Evolutionary conservation across 1,284 basidiomycete species (phyloP).

Genomic region (Fistulina hepatica): DNA sequence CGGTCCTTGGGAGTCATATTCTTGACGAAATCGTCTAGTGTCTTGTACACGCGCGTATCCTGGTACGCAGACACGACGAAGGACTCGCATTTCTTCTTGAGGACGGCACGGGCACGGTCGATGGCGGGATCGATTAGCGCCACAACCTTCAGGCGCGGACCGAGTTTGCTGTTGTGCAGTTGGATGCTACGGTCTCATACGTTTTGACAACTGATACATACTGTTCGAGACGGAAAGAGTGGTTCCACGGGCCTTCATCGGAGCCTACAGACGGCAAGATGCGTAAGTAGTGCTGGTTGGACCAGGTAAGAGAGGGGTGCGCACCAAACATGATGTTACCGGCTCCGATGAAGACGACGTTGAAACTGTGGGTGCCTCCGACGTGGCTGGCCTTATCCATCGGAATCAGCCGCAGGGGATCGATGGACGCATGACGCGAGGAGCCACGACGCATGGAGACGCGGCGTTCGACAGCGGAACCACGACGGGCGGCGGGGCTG

Average conservation of each 20-base stretch:
- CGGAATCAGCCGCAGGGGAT: slow-evolving; percentile 59
- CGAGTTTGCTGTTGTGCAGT: slow-evolving; percentile 68
- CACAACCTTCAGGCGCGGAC: slow-evolving; percentile 90
- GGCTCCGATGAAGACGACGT: slow-evolving; percentile 85
- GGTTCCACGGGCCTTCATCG: slow-evolving; percentile 85
- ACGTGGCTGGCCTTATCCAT: slow-evolving; percentile 67
- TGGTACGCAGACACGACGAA: slow-evolving; percentile 93
- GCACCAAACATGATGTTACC: slow-evolving; percentile 92
- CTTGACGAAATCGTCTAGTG: slow-evolving; percentile 79
- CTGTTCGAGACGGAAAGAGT: slow-evolving; percentile 93
- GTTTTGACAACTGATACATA: too few species aligned
- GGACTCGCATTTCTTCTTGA: slow-evolving; percentile 85
- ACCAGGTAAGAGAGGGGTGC: slow-evolving; percentile 6
- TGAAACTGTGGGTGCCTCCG: slow-evolving; percentile 62
- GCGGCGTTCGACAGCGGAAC: slow-evolving; percentile 27
- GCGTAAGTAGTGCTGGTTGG: too few species aligned
- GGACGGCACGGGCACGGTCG: slow-evolving; percentile 71
- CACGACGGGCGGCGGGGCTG: neutral
- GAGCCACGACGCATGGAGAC: slow-evolving; percentile 32
- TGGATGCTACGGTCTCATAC: slow-evolving; percentile 12
- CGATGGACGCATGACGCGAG: slow-evolving; percentile 61
- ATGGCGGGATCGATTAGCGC: slow-evolving; percentile 88
- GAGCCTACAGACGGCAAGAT: slow-evolving; percentile 43
- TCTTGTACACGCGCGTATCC: slow-evolving; percentile 81
- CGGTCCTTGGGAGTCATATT: slow-evolving; percentile 50